Evolutionary conservation across 805 yeast species (phyloP).

Genomic region (Metschnikowia gelsemii): DNA sequence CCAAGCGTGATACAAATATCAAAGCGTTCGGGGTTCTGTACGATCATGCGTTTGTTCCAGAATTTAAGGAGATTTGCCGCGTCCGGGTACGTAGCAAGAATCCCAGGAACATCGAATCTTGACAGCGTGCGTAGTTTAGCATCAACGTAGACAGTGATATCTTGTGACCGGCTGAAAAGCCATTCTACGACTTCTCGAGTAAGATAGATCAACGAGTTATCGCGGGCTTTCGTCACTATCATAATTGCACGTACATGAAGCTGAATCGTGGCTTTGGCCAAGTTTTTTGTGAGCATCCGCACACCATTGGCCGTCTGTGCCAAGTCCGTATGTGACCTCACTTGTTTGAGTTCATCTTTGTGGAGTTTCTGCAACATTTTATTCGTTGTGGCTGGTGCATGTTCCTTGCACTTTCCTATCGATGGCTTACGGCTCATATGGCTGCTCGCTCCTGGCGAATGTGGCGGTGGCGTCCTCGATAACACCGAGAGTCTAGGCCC

Average conservation of each 20-base stretch:
- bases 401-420: constrained; percentile 9
- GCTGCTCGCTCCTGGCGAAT: not conserved
- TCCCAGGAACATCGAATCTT: constrained; percentile 59
- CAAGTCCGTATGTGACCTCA: constrained; percentile 68
- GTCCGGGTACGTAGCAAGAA: constrained; percentile 48
- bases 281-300: constrained; percentile 67
- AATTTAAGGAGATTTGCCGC: constrained; percentile 50
- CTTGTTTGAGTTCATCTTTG: constrained; percentile 49
- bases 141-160: constrained; percentile 68
- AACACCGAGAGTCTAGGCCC: not conserved
- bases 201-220: constrained; percentile 68
- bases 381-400: constrained; percentile 10
- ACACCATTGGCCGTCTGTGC: constrained; percentile 84
- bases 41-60: constrained; percentile 67
- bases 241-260: constrained; percentile 67
- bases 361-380: constrained; percentile 28
- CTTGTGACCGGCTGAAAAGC: constrained; percentile 48
- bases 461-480: constrained; percentile 5
- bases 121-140: constrained; percentile 57
- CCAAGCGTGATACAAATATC: constrained; percentile 47
- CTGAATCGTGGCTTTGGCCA: constrained; percentile 68
- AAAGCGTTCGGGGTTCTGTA: constrained; percentile 40
- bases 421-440: constrained; percentile 10
- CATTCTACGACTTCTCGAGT: constrained; percentile 81
- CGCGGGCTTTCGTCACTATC: constrained; percentile 89